Conservation (phyloP, 78 protist genomes). For the Paulinella micropora region DNA sequence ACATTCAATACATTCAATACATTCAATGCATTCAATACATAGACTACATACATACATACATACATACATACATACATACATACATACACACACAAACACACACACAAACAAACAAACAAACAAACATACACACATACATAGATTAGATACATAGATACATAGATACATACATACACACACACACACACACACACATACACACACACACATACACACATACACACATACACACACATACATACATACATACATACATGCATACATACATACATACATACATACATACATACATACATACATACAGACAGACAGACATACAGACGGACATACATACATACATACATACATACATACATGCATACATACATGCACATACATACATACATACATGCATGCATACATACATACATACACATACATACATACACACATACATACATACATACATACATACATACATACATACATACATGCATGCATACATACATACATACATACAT, state of each 20-base stretch:
- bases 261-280: not conserved
- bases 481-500: not conserved
- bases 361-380: not conserved
- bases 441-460: not conserved
- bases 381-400: not conserved
- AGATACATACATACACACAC: not conserved
- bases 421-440: not conserved
- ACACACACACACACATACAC: not conserved
- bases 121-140: not conserved
- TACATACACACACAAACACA: not conserved
- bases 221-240: not conserved
- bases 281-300: not conserved
- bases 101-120: not conserved
- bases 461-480: not conserved
- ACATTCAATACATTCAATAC: no score
- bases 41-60: not conserved
- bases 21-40: no score
- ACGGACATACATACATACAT: not conserved
- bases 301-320: not conserved
- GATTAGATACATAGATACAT: not conserved
- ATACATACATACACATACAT: not conserved
- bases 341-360: not conserved
- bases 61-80: not conserved
- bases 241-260: not conserved
- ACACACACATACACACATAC: not conserved